Conservation (phyloP, 495 filamentous ascomycete species). For the Aspergillus panamensis region DNA sequence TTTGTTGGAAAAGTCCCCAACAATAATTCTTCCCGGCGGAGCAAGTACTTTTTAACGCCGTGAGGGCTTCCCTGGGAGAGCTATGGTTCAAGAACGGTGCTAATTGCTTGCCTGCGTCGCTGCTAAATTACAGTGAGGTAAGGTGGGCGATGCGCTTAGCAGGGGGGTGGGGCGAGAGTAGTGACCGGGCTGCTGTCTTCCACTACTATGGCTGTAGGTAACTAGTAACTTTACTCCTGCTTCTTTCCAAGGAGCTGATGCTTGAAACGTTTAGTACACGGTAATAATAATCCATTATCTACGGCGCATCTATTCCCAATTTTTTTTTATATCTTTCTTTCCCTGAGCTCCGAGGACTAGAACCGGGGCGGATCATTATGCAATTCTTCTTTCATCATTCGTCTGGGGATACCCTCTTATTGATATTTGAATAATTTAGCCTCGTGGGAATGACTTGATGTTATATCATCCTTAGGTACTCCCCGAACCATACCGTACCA, state of each 20-base stretch:
- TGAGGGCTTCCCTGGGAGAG: slow-evolving; percentile 18
- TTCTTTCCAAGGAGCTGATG: slow-evolving; percentile 8
- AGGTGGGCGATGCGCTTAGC: slow-evolving; percentile 8
- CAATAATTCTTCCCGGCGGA: slow-evolving; percentile 38
- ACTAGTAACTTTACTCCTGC: no score
- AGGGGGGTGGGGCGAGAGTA: slow-evolving; percentile 8
- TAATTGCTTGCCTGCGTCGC: slow-evolving; percentile 17
- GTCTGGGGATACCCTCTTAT: neutral
- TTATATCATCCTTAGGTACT: neutral
- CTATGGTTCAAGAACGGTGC: slow-evolving; percentile 5
- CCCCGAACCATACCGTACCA: neutral
- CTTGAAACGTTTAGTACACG: neutral
- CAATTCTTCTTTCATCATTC: neutral
- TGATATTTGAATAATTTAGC: neutral
- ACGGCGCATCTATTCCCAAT: neutral
- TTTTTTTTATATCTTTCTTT: neutral
- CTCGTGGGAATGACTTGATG: neutral
- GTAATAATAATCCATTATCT: neutral
- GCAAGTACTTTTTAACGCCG: slow-evolving; percentile 39
- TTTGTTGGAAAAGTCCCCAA: slow-evolving; percentile 29
- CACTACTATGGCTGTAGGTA: neutral
- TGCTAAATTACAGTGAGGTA: slow-evolving; percentile 5
- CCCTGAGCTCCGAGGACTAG: neutral
- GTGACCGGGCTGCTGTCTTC: slow-evolving; percentile 18
- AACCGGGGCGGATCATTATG: neutral